These are phyloP conservation scores for Trichoderma simmonsii DNA, from an alignment of 2,329 filamentous ascomycete genomes.

Conservation along the genomic window DNA sequence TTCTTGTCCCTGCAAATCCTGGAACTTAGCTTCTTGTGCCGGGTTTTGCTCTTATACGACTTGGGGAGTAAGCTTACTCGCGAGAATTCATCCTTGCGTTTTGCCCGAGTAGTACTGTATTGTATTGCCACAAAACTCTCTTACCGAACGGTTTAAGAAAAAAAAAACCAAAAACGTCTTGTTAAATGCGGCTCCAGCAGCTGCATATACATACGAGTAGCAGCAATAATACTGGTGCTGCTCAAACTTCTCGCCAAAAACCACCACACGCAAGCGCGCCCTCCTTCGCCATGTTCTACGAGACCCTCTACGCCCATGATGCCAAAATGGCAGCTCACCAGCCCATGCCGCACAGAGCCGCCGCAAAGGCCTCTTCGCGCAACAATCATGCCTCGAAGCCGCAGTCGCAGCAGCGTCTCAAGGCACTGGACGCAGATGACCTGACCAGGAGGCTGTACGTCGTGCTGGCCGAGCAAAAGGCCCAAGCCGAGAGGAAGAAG, in stretches of 20 bases:
- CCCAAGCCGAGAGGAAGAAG: conserved; percentile 36
- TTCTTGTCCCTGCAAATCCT: neutral
- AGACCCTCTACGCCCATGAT: conserved; percentile 25
- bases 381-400: conserved; percentile 7
- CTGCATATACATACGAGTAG: neutral
- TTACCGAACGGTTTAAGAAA: neutral
- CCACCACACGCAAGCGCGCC: neutral
- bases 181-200: neutral
- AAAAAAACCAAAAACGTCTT: neutral
- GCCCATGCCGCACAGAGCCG: neutral
- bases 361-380: conserved; percentile 19
- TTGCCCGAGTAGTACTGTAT: neutral
- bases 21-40: neutral
- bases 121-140: neutral
- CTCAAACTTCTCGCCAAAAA: neutral
- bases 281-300: conserved; percentile 12
- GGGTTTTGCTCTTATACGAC: neutral
- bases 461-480: conserved; percentile 50
- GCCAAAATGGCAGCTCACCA: neutral
- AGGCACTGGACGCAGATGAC: conserved; percentile 52
- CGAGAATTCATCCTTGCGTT: neutral
- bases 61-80: neutral
- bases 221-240: neutral
- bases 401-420: conserved; percentile 26
- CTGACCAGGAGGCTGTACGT: conserved; percentile 50